These are phyloP conservation scores for Solanum aculeatissimum DNA, from an alignment of 305 asterid species.

Conservation along the genomic window DNA sequence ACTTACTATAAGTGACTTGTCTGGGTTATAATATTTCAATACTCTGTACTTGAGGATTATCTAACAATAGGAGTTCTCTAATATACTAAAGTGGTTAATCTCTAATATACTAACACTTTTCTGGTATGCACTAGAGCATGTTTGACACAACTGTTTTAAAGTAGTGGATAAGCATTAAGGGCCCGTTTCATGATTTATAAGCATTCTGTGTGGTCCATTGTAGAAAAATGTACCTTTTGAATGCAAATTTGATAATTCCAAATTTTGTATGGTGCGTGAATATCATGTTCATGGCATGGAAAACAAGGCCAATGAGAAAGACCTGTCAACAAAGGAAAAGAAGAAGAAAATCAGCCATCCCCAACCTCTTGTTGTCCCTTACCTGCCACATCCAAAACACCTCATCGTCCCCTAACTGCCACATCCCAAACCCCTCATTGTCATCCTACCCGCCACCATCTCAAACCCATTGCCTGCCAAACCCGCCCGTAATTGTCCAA, in stretches of 20 bases:
- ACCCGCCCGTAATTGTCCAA: conserved; percentile 7
- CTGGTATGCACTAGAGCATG: background rate
- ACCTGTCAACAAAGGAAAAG: background rate
- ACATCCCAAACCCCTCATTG: too few species aligned
- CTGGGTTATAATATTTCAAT: background rate
- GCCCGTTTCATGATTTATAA: background rate
- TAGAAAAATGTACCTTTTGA: background rate
- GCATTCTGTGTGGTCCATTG: background rate
- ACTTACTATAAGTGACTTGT: background rate
- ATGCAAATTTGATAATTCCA: background rate
- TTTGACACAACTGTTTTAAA: background rate
- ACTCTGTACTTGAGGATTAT: background rate
- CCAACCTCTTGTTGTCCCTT: background rate
- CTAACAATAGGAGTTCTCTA: background rate
- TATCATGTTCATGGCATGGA: background rate
- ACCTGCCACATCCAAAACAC: background rate
- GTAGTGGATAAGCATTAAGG: background rate
- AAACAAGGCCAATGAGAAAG: background rate
- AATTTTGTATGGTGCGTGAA: background rate
- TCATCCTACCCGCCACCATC: background rate
- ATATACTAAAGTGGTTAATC: background rate
- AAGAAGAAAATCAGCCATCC: background rate
- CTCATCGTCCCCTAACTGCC: background rate
- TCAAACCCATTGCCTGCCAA: background rate
- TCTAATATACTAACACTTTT: background rate